Evolutionary conservation across 2,329 filamentous ascomycete species (phyloP).

Genomic region (Aaosphaeria pasadenensis): DNA sequence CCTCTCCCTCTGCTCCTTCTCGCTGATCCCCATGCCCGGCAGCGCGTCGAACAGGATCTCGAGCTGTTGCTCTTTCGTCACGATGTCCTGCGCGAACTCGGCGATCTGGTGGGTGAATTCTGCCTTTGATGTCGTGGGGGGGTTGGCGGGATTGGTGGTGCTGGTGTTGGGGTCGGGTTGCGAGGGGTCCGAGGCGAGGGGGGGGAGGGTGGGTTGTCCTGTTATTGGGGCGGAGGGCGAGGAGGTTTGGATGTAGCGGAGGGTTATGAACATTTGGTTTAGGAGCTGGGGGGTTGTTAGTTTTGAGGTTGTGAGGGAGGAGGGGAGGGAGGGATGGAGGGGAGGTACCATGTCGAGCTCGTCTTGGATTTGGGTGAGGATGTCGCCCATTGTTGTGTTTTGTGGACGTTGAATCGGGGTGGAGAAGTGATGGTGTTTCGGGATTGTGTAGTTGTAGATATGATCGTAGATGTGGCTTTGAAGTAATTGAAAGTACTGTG

Average conservation of each 20-base stretch:
- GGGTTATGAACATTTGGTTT: constrained; percentile 47
- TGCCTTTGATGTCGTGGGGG: constrained; percentile 11
- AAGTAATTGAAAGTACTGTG: background rate
- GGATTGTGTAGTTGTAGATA: background rate
- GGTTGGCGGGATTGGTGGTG: constrained; percentile 5
- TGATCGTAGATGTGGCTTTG: background rate
- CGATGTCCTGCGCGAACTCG: constrained; percentile 73
- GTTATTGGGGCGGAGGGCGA: constrained; percentile 42
- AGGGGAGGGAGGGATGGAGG: background rate
- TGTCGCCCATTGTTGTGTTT: constrained; percentile 60
- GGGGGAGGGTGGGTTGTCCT: constrained; percentile 40
- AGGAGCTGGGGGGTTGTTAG: constrained; percentile 35
- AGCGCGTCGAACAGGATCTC: constrained; percentile 72
- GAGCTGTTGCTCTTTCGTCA: constrained; percentile 80
- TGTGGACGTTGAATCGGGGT: background rate
- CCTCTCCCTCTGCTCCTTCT: constrained; percentile 69
- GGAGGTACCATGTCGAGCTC: constrained; percentile 70
- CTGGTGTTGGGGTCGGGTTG: constrained; percentile 8
- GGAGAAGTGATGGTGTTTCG: background rate
- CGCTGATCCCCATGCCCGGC: constrained; percentile 75
- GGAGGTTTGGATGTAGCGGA: constrained; percentile 43
- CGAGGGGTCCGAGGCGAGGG: constrained; percentile 28
- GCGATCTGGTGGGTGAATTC: constrained; percentile 65
- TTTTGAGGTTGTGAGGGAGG: background rate
- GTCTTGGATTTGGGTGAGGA: constrained; percentile 81